Conservation (phyloP, 805 yeast species). For the Blastobotrys chiropterorum region DNA sequence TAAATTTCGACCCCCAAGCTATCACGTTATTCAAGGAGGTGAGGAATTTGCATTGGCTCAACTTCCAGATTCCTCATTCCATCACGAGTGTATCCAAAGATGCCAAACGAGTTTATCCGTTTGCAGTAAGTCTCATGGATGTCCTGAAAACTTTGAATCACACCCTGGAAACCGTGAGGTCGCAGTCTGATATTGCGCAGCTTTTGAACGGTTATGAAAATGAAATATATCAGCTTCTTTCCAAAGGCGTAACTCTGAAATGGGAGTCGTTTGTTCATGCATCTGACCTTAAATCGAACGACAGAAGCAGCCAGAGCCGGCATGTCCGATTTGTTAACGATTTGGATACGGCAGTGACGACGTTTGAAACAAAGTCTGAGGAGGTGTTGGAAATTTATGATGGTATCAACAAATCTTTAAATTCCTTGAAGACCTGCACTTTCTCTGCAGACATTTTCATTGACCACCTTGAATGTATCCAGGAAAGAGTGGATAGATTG, state of each 20-base stretch:
- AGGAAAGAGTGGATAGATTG: conserved; percentile 32
- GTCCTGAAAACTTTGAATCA: conserved; percentile 39
- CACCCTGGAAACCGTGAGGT: conserved; percentile 28
- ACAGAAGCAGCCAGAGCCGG: conserved; percentile 26
- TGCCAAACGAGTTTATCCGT: conserved; percentile 49
- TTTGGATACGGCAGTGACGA: conserved; percentile 31
- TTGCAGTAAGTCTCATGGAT: conserved; percentile 49
- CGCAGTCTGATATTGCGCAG: conserved; percentile 37
- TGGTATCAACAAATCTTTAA: conserved; percentile 21
- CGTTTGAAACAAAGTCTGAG: conserved; percentile 29
- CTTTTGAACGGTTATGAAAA: conserved; percentile 18
- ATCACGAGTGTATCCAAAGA: conserved; percentile 43
- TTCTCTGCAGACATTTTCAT: conserved; percentile 24
- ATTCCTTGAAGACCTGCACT: conserved; percentile 25
- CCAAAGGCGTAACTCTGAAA: conserved; percentile 33
- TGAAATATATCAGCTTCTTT: conserved; percentile 23
- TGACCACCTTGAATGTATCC: conserved; percentile 27
- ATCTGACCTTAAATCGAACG: conserved; percentile 36
- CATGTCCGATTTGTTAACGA: conserved; percentile 28
- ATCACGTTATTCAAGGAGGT: conserved; percentile 48
- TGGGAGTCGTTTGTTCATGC: conserved; percentile 54
- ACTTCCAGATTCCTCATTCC: conserved; percentile 52
- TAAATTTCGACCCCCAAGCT: conserved; percentile 47
- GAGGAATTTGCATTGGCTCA: conserved; percentile 42
- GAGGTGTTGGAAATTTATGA: conserved; percentile 28